A percentile compares a stretch with the other conserved stretches of the same genome.
Conservation (phyloP, 495 filamentous ascomycete genomes). For the Tuber aestivum region DNA sequence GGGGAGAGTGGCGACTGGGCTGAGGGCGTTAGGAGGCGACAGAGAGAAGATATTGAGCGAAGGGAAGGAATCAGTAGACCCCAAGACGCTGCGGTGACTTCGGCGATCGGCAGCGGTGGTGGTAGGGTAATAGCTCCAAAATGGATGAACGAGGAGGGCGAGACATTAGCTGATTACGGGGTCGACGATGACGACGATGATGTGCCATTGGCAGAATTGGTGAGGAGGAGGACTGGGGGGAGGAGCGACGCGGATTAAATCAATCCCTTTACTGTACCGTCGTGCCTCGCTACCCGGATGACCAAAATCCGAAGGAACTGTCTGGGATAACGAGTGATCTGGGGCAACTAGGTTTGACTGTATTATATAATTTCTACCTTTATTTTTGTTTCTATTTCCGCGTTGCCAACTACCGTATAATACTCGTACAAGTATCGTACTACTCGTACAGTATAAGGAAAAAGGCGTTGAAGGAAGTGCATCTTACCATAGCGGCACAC, state of each 20-base stretch:
- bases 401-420: not conserved
- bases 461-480: not conserved
- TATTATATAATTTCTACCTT: not conserved
- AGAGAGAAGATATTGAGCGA: slow-evolving; percentile 53
- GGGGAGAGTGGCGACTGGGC: slow-evolving; percentile 54
- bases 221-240: slow-evolving; percentile 48
- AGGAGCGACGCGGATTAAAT: not conserved
- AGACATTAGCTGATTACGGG: slow-evolving; percentile 79
- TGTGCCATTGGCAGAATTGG: slow-evolving; percentile 65
- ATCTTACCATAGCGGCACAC: not conserved
- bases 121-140: slow-evolving; percentile 41
- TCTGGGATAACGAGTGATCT: too few relatives aligned
- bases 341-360: too few relatives aligned
- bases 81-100: slow-evolving; percentile 44
- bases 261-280: not conserved
- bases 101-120: slow-evolving; percentile 32
- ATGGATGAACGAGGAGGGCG: slow-evolving; percentile 85
- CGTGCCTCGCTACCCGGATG: too few relatives aligned
- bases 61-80: slow-evolving; percentile 19
- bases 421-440: too few relatives aligned
- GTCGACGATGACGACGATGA: slow-evolving; percentile 71
- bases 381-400: not conserved
- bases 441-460: not conserved
- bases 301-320: too few relatives aligned
- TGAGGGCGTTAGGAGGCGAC: slow-evolving; percentile 44